Evolutionary conservation across 371 early-diverging fungal species (phyloP), one percentile per base, ranked within the genome.

Genomic region (Mortierella sp.): DNA sequence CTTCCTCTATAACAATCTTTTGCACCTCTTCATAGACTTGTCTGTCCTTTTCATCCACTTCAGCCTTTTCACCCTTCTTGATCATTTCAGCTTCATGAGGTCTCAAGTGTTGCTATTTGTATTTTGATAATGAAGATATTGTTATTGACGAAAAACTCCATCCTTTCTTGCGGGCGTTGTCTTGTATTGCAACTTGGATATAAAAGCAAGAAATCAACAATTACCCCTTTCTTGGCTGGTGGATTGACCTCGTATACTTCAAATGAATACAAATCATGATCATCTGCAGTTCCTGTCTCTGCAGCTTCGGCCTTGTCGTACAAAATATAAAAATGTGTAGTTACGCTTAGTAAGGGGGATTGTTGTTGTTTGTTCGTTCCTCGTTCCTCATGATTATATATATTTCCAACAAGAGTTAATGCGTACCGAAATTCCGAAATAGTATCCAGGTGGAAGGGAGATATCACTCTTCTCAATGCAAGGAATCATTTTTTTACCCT

Each of bases 401-500:
- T 30, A 30, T 30, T 2, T 30, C 30, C 1, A n/a, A n/a, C n/a
- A n/a, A n/a, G n/a, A n/a, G n/a, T n/a, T 30, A 30, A 30, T 30
- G 30, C 88, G 86, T 87, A 88, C 92, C 68, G 93, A 90, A 12
- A 95, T 32, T 45, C 97, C 97, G 90, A 96, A 96, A 78, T 92
- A 89, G 75, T 95, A 94, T 22, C 91, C 93, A 37, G 86, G 78
- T 6, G 97, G 97, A 52, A 96, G 80, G 22, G 84, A 73, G 35
- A 94, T 83, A 55, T 88, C 83, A 49, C 87, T 77, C 39, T 86
- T 76, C 57, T 88, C 88, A 70, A 94, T 89, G 72, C 96, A 95
- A 51, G 86, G 79, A 30, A 86, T 83, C 83, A 89, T 93, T 40
- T 87, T 84, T 39, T 85, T 76, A 16, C 94, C 94, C 37, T 86